Conservation (phyloP, 495 filamentous ascomycete species). For the Ascobolus immersus region DNA sequence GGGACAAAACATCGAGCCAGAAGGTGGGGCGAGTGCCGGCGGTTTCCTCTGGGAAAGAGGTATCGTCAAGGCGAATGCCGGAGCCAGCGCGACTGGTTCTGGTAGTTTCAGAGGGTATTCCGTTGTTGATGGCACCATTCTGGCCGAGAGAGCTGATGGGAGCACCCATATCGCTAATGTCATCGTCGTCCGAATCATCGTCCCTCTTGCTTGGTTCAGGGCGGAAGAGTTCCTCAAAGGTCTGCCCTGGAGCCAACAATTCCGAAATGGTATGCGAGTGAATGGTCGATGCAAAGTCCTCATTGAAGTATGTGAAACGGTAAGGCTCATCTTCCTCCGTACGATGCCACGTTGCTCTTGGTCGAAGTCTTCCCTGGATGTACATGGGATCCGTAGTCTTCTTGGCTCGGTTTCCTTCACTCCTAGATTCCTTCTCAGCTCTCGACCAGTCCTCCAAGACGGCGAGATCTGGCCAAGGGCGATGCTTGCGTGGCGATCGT, state of each 20-base stretch:
- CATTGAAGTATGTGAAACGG: constrained; percentile 95
- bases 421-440: constrained; percentile 73
- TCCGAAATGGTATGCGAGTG: constrained; percentile 88
- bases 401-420: constrained; percentile 65
- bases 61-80: too few relatives aligned
- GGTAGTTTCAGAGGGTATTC: constrained; percentile 19
- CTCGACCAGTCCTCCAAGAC: constrained; percentile 75
- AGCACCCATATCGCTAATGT: constrained; percentile 14
- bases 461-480: constrained; percentile 42
- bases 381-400: constrained; percentile 83
- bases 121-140: constrained; percentile 9
- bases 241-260: constrained; percentile 55
- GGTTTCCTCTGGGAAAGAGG: too few relatives aligned
- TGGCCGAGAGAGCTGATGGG: constrained; percentile 6
- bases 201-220: constrained; percentile 40
- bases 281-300: constrained; percentile 79
- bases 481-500: constrained; percentile 18
- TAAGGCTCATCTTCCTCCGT: constrained; percentile 80
- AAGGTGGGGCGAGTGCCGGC: constrained; percentile 14
- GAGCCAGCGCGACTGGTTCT: constrained; percentile 5
- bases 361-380: constrained; percentile 63
- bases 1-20: constrained; percentile 82
- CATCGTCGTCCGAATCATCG: constrained; percentile 35
- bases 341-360: constrained; percentile 47
- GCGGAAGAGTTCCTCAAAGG: constrained; percentile 67